Conservation (phyloP, 495 filamentous ascomycete species). For the Jackrogersella multiformis region DNA sequence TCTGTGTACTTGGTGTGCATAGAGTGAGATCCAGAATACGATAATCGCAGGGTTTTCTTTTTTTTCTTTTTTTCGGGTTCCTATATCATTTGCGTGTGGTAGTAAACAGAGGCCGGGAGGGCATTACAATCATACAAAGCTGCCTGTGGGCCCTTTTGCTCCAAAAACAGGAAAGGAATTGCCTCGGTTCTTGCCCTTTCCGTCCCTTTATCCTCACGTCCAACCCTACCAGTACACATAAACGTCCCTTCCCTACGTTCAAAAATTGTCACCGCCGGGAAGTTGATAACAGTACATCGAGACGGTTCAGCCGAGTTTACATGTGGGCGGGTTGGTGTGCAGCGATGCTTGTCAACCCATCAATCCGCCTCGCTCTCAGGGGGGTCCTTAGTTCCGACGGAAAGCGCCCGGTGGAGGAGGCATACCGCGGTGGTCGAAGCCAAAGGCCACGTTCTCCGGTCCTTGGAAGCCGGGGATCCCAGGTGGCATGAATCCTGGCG, state of each 20-base stretch:
- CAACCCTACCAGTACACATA: conserved; percentile 18
- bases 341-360: neutral
- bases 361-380: neutral
- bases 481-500: conserved; percentile 55
- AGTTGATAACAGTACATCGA: conserved; percentile 2
- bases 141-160: conserved; percentile 4
- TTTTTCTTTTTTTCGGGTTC: neutral
- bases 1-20: neutral
- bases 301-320: neutral
- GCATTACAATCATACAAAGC: conserved; percentile 34
- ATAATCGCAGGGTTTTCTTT: neutral
- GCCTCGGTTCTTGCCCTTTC: conserved; percentile 2
- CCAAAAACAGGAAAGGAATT: conserved; percentile 5
- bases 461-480: conserved; percentile 60
- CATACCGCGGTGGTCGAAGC: conserved; percentile 56
- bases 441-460: conserved; percentile 54
- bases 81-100: neutral
- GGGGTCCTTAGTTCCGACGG: conserved; percentile 43
- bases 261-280: conserved; percentile 6
- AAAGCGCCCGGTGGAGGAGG: conserved; percentile 51
- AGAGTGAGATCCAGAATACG: neutral
- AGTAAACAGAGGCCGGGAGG: conserved; percentile 20
- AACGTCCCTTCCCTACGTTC: neutral
- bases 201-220: conserved; percentile 1
- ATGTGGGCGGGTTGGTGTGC: neutral